Percentiles rank a stretch among this genome's conserved stretches.
phyloP scores from a whole-genome alignment of 768 basidiomycete species.

The Melanogaster broomeanus region DNA sequence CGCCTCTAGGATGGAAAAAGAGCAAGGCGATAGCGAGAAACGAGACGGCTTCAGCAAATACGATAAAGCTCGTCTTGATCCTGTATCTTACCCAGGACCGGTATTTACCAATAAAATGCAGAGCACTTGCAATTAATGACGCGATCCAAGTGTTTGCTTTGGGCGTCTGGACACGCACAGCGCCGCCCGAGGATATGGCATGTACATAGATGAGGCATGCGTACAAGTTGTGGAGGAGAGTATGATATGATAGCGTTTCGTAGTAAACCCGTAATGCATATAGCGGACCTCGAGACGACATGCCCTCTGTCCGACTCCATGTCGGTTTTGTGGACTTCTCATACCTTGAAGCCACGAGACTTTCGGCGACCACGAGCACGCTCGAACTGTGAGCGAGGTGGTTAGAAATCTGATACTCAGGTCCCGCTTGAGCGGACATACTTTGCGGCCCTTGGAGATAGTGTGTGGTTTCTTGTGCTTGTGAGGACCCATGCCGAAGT shows the following conservation, averaged over 20 bases:
- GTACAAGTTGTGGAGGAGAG: conserved; percentile 23
- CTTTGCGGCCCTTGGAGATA: conserved; percentile 94
- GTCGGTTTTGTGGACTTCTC: conserved; percentile 43
- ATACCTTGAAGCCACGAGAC: conserved; percentile 96
- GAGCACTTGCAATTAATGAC: background rate
- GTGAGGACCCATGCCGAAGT: conserved; percentile 99
- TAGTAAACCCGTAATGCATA: conserved; percentile 36
- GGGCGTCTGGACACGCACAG: background rate
- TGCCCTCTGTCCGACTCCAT: conserved; percentile 28
- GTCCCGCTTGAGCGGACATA: conserved; percentile 27
- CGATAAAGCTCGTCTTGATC: background rate
- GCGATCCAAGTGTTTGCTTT: background rate
- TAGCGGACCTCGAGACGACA: conserved; percentile 22
- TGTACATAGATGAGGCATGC: conserved; percentile 24
- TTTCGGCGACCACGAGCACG: conserved; percentile 98
- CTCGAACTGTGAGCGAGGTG: conserved; percentile 69
- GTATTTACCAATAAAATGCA: background rate
- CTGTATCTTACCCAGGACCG: background rate
- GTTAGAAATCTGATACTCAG: background rate
- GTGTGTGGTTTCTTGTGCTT: conserved; percentile 99
- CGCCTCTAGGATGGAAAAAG: conserved; percentile 24
- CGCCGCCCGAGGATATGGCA: conserved; percentile 20
- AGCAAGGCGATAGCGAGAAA: conserved; percentile 6
- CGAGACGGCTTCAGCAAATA: background rate
- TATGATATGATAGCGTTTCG: conserved; percentile 20